phyloP scores from a whole-genome alignment of 78 protist genomes.

The Polysphondylium violaceum region DNA sequence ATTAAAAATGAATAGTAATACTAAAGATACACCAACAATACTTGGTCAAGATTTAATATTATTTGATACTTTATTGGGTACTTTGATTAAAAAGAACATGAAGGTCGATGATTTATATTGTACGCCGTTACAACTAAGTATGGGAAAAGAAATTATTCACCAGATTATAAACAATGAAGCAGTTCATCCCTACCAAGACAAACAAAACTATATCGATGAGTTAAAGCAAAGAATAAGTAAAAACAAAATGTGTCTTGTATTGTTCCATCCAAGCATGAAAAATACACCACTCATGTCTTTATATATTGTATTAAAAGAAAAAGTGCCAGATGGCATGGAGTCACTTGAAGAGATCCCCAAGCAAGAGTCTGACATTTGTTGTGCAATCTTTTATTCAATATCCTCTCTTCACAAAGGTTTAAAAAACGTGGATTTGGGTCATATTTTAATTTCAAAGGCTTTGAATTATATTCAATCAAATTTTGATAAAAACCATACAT shows the following conservation, averaged over 20 bases:
- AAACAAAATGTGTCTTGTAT: slow-evolving; percentile 42
- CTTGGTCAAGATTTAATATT: neutral
- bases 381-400: slow-evolving; percentile 74
- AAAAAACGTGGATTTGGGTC: slow-evolving; percentile 66
- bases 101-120: neutral
- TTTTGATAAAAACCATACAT: neutral
- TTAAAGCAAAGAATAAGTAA: slow-evolving; percentile 18
- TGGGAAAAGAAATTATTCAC: neutral
- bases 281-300: slow-evolving; percentile 56
- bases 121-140: slow-evolving; percentile 20
- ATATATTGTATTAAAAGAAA: slow-evolving; percentile 48
- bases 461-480: slow-evolving; percentile 27
- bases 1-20: neutral
- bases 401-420: slow-evolving; percentile 75
- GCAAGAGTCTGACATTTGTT: neutral
- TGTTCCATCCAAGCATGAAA: slow-evolving; percentile 39
- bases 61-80: slow-evolving; percentile 5
- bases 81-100: slow-evolving; percentile 6
- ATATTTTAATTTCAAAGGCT: slow-evolving; percentile 63
- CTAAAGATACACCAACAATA: neutral
- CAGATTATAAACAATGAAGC: slow-evolving; percentile 50
- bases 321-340: slow-evolving; percentile 43
- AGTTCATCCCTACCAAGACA: slow-evolving; percentile 56
- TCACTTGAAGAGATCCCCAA: neutral
- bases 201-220: neutral